Conservation (phyloP, 495 filamentous ascomycete species). For the Echria macrotheca region DNA sequence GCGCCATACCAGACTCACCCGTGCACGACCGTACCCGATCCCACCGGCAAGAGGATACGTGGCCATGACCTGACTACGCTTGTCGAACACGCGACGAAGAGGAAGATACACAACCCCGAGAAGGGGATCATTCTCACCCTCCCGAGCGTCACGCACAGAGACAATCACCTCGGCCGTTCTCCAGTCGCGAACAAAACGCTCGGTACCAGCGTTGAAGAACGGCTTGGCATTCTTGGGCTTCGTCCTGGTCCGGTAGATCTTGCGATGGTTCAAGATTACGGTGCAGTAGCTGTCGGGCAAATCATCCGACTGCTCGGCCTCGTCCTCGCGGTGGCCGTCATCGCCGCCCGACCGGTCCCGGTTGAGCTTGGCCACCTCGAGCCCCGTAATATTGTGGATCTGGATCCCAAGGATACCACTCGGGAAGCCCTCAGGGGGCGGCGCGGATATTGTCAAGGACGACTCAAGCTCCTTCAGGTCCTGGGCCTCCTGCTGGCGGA, state of each 20-base stretch:
- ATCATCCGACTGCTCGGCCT: constrained; percentile 54
- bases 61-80: constrained; percentile 55
- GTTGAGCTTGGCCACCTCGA: constrained; percentile 53
- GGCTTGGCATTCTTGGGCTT: constrained; percentile 73
- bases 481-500: constrained; percentile 58
- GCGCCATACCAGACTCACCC: constrained; percentile 65
- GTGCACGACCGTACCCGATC: constrained; percentile 61
- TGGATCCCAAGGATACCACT: constrained; percentile 63
- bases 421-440: constrained; percentile 51
- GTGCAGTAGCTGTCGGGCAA: constrained; percentile 64
- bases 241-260: constrained; percentile 63
- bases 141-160: constrained; percentile 56
- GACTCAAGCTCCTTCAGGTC: constrained; percentile 50
- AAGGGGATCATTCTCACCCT: constrained; percentile 61
- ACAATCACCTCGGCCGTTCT: constrained; percentile 57
- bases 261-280: constrained; percentile 64
- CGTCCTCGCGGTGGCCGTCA: constrained; percentile 44
- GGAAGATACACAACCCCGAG: constrained; percentile 64
- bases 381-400: constrained; percentile 67
- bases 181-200: constrained; percentile 66
- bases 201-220: constrained; percentile 74
- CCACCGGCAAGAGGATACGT: constrained; percentile 58
- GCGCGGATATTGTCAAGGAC: constrained; percentile 52
- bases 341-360: constrained; percentile 35
- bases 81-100: constrained; percentile 49